phyloP scores from a whole-genome alignment of 768 basidiomycete species.

The Gloeopeniophorella convolvens region DNA sequence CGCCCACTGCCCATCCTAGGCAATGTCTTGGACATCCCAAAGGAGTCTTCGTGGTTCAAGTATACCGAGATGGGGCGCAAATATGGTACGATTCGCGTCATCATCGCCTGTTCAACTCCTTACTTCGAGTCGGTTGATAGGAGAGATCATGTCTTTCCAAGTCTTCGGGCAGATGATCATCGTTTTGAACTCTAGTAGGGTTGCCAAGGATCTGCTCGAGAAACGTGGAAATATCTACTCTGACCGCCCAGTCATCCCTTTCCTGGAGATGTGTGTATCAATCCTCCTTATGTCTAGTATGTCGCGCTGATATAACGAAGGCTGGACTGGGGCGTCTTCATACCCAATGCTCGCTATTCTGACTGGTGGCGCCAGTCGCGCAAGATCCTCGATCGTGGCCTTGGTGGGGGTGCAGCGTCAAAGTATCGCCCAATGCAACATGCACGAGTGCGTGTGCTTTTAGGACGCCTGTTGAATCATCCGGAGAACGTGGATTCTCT shows the following conservation, averaged over 20 bases:
- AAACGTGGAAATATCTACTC: constrained; percentile 38
- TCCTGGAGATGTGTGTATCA: constrained; percentile 1
- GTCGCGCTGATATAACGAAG: neutral
- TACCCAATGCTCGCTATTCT: neutral
- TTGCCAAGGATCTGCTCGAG: constrained; percentile 43
- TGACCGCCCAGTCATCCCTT: neutral
- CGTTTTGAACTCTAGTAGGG: constrained; percentile 41
- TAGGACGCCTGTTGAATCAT: neutral
- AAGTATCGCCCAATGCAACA: constrained; percentile 1
- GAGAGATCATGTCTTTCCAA: constrained; percentile 19
- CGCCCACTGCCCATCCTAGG: neutral
- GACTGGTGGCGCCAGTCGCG: neutral
- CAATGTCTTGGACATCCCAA: neutral
- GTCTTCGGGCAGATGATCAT: constrained; percentile 43
- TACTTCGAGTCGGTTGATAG: neutral
- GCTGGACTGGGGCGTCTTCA: neutral
- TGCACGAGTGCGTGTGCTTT: neutral
- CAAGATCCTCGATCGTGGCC: constrained; percentile 7
- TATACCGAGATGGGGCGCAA: neutral
- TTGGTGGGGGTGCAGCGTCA: neutral
- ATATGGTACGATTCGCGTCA: neutral
- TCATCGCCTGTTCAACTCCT: neutral
- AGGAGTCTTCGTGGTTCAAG: neutral
- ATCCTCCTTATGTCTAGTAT: no score
- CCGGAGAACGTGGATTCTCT: constrained; percentile 1